Base-by-base conservation (phyloP, 1,284 basidiomycete genomes). In the Puccinia horiana region DNA sequence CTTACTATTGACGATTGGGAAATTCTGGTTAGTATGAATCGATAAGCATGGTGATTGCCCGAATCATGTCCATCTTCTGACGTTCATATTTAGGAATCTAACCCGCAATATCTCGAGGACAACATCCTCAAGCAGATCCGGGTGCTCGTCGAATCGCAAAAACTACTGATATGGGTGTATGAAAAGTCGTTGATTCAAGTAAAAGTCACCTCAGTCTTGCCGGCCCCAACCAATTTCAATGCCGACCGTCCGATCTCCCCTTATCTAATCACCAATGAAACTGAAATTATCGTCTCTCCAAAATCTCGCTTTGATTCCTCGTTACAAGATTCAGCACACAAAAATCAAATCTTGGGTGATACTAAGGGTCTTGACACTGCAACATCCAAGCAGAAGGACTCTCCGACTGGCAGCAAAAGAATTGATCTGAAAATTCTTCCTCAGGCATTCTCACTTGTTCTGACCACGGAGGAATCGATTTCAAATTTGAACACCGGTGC, bases 1-100 rank as follows among this genome's bases (percentile, higher is more conserved):
- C 54, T 81, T 20, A 73, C 79, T 14, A 44, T 74, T 29, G 79
- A 81, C 49, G 79, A 81, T 74, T 81, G 79, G 79, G 79, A 81
- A 74, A 65, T 81, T 37, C 47, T 81, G 70, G 79, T 74, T 18
- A 20, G 77, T 70, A 72, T 2, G 20, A 42, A n/a, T 42, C 44
- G 18, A 29, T 26, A 2, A 52, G 32, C 47, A 44, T 29, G 3
- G 29, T 29, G 11, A 14, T 70, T 16, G 29, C 56, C 18, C 56
- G 23, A 58, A 18, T 56, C 56, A 20, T 42, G 16, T 18, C 72
- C 20, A 32, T 18, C 18, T 44, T 56, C 32, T 49, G 26, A 49
- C 14, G 32, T n/a, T 70, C 32, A 69, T 54, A 26, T 56, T 4
- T 42, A 81, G 79, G 79, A 81, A 61, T 81, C 79, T 23, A 81